Evolutionary conservation across 805 yeast species (phyloP), one percentile per base, ranked within the genome.

Genomic region (Starmerella floris): DNA sequence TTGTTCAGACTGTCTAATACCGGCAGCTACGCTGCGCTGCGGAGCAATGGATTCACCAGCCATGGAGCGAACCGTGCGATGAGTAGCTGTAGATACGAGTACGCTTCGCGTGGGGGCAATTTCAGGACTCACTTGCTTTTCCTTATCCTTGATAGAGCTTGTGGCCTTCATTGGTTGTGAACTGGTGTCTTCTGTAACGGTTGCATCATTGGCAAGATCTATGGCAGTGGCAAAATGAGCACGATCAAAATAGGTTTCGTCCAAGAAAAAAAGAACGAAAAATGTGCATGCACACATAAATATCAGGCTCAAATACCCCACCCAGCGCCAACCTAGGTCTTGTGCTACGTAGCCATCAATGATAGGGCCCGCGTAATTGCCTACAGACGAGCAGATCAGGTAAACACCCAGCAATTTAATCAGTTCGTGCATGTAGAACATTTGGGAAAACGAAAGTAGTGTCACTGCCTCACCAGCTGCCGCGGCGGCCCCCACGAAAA

Each of bases 311-410:
- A 67, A 56, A 70, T 76, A 76, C 26, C 85, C 84, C 9, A 79
- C 83, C 91, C 91, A 82, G 51, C 79, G 65, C 63, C 81, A 82
- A 10, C 74, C 69, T 16, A 70, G 66, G 32, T 69, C 62, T 35
- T 73, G 68, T 8, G 76, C 70, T 49, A 79, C 74, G 53, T 76
- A 76, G 17, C 84, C 85, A 20, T 83, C 85, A 48, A 80, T 69
- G 43, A 83, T 62, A 1, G 93, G 93, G 3, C 88, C 87, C 44
- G 82, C 62, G 56, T 77, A 82, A 2, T 85, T 77, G 45, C 88
- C 87, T n/a, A 76, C 71, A 30, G 84, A 75, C 2, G 83, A 76
- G 22, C 82, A 75, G 61, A 81, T 56, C 49, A 79, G 80, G 61
- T 80, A 83, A 15, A 76, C 65, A 0, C 91, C 82, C 59, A 83